Percentiles rank a stretch among this genome's conserved stretches.
Evolutionary conservation across 768 basidiomycete genomes (phyloP).

Genomic region (Jaapia argillacea): DNA sequence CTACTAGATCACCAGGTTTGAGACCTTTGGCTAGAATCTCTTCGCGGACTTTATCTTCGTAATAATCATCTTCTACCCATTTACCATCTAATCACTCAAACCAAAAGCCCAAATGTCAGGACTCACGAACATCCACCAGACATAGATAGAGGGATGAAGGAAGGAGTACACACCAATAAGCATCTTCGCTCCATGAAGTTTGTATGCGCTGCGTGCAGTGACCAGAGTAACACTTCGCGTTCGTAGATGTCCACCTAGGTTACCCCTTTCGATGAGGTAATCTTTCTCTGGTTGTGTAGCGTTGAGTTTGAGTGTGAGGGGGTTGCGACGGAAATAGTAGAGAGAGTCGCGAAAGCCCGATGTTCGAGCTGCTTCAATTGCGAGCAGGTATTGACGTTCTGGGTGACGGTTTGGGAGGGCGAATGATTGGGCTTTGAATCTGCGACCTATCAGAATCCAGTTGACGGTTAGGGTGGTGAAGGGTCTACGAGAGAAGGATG

Average conservation of each 20-base stretch:
- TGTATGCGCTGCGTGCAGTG: slow-evolving; percentile 87
- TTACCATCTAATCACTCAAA: slow-evolving; percentile 52
- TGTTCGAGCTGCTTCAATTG: slow-evolving; percentile 93
- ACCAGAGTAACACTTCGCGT: slow-evolving; percentile 92
- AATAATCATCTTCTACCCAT: slow-evolving; percentile 95
- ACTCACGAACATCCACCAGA: neutral
- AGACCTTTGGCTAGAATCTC: slow-evolving; percentile 77
- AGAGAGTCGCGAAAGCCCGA: slow-evolving; percentile 95
- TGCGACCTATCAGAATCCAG: slow-evolving; percentile 58
- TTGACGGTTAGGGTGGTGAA: neutral
- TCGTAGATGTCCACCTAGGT: slow-evolving; percentile 80
- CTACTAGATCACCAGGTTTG: slow-evolving; percentile 74
- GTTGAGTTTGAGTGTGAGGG: slow-evolving; percentile 82
- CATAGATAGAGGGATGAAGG: slow-evolving; percentile 2
- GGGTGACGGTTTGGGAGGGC: slow-evolving; percentile 78
- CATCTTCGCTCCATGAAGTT: slow-evolving; percentile 89
- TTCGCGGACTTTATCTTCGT: slow-evolving; percentile 73
- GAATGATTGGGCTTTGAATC: slow-evolving; percentile 87
- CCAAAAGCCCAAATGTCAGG: neutral
- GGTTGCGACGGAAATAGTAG: slow-evolving; percentile 95
- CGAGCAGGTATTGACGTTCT: slow-evolving; percentile 83
- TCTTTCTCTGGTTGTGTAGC: slow-evolving; percentile 90
- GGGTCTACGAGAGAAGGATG: slow-evolving; percentile 3
- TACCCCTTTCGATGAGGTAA: slow-evolving; percentile 78
- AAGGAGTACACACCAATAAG: slow-evolving; percentile 54